phyloP scores from a whole-genome alignment of 2,329 filamentous ascomycete species.

The Aspergillus tanneri region DNA sequence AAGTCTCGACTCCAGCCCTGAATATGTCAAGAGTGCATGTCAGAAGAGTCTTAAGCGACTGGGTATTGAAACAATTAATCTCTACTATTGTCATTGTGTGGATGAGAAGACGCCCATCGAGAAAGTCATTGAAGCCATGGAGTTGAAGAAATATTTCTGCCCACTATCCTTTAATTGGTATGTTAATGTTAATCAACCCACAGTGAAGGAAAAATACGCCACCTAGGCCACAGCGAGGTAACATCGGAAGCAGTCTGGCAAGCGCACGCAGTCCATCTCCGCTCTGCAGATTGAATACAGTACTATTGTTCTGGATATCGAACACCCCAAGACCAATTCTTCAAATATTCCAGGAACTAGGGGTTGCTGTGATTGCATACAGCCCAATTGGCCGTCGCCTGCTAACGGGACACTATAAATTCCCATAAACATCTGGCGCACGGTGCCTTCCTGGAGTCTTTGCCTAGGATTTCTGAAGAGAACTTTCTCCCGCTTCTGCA shows the following conservation, averaged over 20 bases:
- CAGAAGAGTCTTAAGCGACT: slow-evolving; percentile 37
- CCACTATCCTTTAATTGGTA: neutral
- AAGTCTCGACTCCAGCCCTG: slow-evolving; percentile 36
- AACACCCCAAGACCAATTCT: slow-evolving; percentile 51
- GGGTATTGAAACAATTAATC: slow-evolving; percentile 40
- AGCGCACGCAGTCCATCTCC: slow-evolving; percentile 48
- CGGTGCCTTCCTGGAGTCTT: slow-evolving; percentile 48
- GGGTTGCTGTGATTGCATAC: slow-evolving; percentile 58
- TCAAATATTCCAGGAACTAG: slow-evolving; percentile 57
- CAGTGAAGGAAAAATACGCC: slow-evolving; percentile 50
- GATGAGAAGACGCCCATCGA: slow-evolving; percentile 47
- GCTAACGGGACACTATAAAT: slow-evolving; percentile 52
- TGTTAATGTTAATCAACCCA: neutral
- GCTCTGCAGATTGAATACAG: slow-evolving; percentile 55
- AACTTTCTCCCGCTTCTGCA: slow-evolving; percentile 57
- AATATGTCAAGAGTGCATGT: slow-evolving; percentile 38
- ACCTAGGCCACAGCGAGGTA: slow-evolving; percentile 51
- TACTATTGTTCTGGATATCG: slow-evolving; percentile 50
- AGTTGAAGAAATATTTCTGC: slow-evolving; percentile 40
- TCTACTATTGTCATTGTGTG: slow-evolving; percentile 49
- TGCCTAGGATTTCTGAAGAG: slow-evolving; percentile 51
- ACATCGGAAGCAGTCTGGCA: slow-evolving; percentile 49
- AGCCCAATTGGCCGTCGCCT: slow-evolving; percentile 61
- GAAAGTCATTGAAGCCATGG: slow-evolving; percentile 46
- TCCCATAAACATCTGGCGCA: slow-evolving; percentile 48